A percentile compares a stretch with the other conserved stretches of the same genome.
Conservation (phyloP, 495 filamentous ascomycete species). For the Hyphodiscus hymeniophilus region DNA sequence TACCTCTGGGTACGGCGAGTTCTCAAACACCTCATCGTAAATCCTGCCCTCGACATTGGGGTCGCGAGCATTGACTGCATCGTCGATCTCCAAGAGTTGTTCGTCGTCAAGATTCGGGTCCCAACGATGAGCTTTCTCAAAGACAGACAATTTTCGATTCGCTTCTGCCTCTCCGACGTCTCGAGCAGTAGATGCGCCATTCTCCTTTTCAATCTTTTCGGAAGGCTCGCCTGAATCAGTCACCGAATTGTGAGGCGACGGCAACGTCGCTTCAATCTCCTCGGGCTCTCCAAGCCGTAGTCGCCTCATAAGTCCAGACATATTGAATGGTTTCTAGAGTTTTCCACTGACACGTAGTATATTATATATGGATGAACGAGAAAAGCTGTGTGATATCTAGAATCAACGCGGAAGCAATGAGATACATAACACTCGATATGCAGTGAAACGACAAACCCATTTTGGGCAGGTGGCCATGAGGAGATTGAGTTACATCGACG, state of each 20-base stretch:
- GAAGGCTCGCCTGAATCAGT: neutral
- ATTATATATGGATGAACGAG: too few species aligned
- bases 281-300: neutral
- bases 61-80: constrained; percentile 46
- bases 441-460: too few species aligned
- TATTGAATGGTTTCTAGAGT: too few species aligned
- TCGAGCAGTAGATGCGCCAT: neutral
- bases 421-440: too few species aligned
- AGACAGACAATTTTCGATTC: constrained; percentile 1
- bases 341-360: too few species aligned
- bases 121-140: constrained; percentile 10
- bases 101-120: constrained; percentile 63
- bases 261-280: neutral
- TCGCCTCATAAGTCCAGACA: constrained; percentile 3
- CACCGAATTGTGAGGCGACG: neutral
- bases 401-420: too few species aligned
- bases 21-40: constrained; percentile 51
- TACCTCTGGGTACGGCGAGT: constrained; percentile 56
- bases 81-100: constrained; percentile 50
- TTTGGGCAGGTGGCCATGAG: too few species aligned
- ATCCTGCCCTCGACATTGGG: constrained; percentile 44
- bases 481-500: too few species aligned
- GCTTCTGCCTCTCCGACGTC: constrained; percentile 4
- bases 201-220: constrained; percentile 6
- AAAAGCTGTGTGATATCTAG: too few species aligned